Percentiles rank a stretch among this genome's conserved stretches.
Conservation (phyloP, 768 basidiomycete genomes). For the Coprinopsis cinerea region DNA sequence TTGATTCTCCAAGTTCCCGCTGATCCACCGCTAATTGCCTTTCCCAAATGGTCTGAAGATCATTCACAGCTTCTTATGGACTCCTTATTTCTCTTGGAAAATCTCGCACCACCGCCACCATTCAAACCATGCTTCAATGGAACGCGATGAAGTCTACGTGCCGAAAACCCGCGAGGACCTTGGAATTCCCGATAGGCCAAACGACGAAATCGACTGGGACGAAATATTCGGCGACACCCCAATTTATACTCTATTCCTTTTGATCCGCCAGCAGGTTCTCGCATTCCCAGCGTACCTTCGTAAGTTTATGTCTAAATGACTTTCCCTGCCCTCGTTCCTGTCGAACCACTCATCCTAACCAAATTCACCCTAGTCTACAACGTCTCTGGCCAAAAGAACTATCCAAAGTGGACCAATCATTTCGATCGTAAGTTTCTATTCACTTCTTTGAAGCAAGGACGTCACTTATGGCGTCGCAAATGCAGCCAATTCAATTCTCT, state of each 20-base stretch:
- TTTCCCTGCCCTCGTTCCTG: slow-evolving; percentile 11
- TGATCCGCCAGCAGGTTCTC: slow-evolving; percentile 51
- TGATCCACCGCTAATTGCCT: slow-evolving; percentile 10
- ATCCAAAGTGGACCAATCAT: slow-evolving; percentile 62
- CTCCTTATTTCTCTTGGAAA: slow-evolving; percentile 51
- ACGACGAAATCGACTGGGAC: slow-evolving; percentile 40
- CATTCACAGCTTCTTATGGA: slow-evolving; percentile 43
- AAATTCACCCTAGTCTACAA: slow-evolving; percentile 41
- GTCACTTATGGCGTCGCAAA: background rate
- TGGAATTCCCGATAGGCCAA: slow-evolving; percentile 35
- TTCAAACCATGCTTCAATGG: slow-evolving; percentile 46
- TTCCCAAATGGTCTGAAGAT: slow-evolving; percentile 21
- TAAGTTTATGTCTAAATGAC: slow-evolving; percentile 23
- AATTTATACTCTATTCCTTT: slow-evolving; percentile 49
- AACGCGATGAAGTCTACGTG: slow-evolving; percentile 53
- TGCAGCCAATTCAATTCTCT: slow-evolving; percentile 50
- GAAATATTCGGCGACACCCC: slow-evolving; percentile 57
- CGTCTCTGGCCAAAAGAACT: slow-evolving; percentile 54
- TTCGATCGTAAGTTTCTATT: slow-evolving; percentile 45
- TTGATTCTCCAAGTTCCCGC: slow-evolving; percentile 10
- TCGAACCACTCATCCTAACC: background rate
- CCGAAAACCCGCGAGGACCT: slow-evolving; percentile 56
- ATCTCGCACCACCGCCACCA: slow-evolving; percentile 51
- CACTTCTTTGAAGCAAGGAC: background rate
- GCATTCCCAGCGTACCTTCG: slow-evolving; percentile 59